Evolutionary conservation across 345 rosid species (phyloP).

Genomic region (Bruguiera sexangula): DNA sequence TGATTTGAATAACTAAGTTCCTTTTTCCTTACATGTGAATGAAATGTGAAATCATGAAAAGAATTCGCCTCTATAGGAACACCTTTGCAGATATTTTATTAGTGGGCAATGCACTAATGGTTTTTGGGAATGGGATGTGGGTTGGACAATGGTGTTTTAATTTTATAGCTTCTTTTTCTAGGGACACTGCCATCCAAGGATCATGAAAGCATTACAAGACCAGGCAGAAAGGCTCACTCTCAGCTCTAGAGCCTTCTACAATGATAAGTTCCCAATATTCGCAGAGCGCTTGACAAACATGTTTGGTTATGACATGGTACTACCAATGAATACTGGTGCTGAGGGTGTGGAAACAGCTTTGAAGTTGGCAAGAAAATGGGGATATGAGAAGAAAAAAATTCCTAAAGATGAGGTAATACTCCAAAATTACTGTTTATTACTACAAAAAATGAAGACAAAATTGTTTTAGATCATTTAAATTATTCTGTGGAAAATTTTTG

Average conservation of each 20-base stretch:
- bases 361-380: conserved; percentile 98
- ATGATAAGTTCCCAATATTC: conserved; percentile 73
- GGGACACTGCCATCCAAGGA: conserved; percentile 98
- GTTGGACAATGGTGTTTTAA: conserved; percentile 7
- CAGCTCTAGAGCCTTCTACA: conserved; percentile 86
- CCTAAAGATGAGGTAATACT: conserved; percentile 67
- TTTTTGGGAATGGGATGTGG: background rate
- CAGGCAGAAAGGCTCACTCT: conserved; percentile 83
- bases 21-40: background rate
- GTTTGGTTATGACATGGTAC: conserved; percentile 95
- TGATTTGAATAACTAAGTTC: too few relatives aligned
- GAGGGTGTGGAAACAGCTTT: conserved; percentile 97
- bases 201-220: conserved; percentile 69
- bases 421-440: background rate
- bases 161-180: conserved; percentile 22
- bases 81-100: background rate
- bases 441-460: background rate
- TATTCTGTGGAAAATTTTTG: too few relatives aligned
- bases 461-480: too few relatives aligned
- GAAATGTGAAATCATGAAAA: background rate
- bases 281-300: conserved; percentile 75
- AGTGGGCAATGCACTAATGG: background rate
- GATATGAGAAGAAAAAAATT: conserved; percentile 70
- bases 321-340: conserved; percentile 98
- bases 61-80: too few relatives aligned